Evolutionary conservation across 768 basidiomycete genomes (phyloP).

Genomic region (Suillus paluster): DNA sequence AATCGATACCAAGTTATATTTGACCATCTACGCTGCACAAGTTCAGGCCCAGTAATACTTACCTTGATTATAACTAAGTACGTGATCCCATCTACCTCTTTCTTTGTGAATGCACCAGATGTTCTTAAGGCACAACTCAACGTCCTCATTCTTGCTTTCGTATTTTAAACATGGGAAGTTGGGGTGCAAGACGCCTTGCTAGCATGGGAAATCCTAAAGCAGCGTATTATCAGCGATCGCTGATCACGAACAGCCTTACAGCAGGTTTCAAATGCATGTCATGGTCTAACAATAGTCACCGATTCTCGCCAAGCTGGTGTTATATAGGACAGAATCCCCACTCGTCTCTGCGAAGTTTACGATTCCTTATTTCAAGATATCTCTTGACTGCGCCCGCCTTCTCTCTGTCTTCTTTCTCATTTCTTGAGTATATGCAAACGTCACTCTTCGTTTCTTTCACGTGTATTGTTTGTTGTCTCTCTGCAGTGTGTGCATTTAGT

Average conservation of each 20-base stretch:
- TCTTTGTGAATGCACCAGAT: neutral
- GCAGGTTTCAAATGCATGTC: neutral
- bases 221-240: neutral
- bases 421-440: conserved; percentile 30
- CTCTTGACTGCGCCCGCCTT: neutral
- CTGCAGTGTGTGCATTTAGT: conserved; percentile 39
- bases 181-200: neutral
- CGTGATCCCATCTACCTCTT: neutral
- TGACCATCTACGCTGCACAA: neutral
- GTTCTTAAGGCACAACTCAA: neutral
- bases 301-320: neutral
- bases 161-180: neutral
- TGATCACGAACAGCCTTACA: neutral
- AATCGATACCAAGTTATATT: neutral
- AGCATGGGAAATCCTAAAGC: neutral
- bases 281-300: neutral
- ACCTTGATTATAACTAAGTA: neutral
- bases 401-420: conserved; percentile 15
- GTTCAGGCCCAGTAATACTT: neutral
- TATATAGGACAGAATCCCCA: neutral
- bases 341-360: neutral
- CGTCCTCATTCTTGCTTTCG: neutral
- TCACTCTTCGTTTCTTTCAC: conserved; percentile 27
- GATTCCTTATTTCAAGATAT: neutral
- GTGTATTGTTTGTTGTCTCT: conserved; percentile 25